phyloP scores from a whole-genome alignment of 129 eudicot species.

The Daucus carota region DH1_v3.0 NC_030384.2:47092501-47093000 shows the following conservation, averaged over 20 bases:
- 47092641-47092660: not conserved
- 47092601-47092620: not conserved
- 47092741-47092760: not conserved
- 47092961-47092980: not conserved
- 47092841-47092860: not conserved
- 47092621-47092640: not conserved
- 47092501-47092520: not conserved
- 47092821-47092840: not conserved
- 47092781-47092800: not conserved
- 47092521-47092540: too few species aligned
- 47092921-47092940: constrained; percentile 1
- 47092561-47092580: not conserved
- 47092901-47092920: constrained; percentile 55
- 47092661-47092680: not conserved
- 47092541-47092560: too few species aligned
- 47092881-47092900: constrained; percentile 5
- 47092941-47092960: not conserved
- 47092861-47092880: not conserved
- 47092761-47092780: not conserved
- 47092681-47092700: not conserved
- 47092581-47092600: not conserved
- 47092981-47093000: not conserved
- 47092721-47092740: not conserved
- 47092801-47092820: not conserved
- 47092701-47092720: not conserved